phyloP scores from a whole-genome alignment of 148 eudicot genomes.

The Arbutus unedo region DNA sequence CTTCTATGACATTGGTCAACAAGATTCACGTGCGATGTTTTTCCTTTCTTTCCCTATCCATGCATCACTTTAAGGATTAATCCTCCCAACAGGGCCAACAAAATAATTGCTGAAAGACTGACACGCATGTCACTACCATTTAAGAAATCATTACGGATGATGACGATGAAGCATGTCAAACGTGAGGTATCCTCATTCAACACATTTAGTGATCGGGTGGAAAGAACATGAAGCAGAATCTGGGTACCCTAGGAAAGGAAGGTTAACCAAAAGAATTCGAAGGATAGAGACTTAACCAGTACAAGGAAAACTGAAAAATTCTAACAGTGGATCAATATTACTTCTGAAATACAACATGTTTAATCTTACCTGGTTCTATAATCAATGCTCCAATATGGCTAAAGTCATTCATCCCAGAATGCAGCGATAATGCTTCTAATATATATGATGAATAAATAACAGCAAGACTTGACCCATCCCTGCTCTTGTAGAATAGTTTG shows the following conservation, averaged over 20 bases:
- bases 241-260: background rate
- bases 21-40: background rate
- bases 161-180: background rate
- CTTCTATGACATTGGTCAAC: background rate
- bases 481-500: conserved; percentile 57
- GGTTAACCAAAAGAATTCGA: background rate
- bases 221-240: background rate
- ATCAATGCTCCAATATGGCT: conserved; percentile 73
- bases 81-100: background rate
- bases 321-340: background rate
- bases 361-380: conserved; percentile 86
- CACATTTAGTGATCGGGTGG: background rate
- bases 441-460: conserved; percentile 47
- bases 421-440: conserved; percentile 44
- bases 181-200: background rate
- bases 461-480: conserved; percentile 62
- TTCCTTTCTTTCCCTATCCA: background rate
- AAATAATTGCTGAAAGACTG: background rate
- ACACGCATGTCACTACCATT: background rate
- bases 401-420: conserved; percentile 31
- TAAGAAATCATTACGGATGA: background rate
- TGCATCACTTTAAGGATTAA: background rate
- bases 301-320: background rate
- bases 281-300: background rate
- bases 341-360: background rate